phyloP scores from a whole-genome alignment of 805 yeast species.

The Candida golubevii region DNA sequence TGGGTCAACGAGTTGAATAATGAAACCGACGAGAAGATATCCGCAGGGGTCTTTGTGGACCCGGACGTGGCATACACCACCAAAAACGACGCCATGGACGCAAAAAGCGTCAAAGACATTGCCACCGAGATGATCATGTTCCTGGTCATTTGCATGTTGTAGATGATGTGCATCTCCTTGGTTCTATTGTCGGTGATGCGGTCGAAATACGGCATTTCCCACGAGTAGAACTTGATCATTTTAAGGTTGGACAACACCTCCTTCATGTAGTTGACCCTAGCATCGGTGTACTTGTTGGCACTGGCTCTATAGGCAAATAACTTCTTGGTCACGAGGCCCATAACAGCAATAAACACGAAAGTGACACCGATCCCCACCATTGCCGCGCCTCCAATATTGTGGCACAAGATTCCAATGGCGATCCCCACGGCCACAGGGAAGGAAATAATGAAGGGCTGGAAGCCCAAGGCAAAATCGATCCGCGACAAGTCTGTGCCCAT shows the following conservation, averaged over 20 bases:
- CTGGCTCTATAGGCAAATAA: constrained; percentile 52
- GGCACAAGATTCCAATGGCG: constrained; percentile 58
- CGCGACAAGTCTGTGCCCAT: constrained; percentile 81
- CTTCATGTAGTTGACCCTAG: constrained; percentile 68
- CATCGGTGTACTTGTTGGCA: constrained; percentile 68
- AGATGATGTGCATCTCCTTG: constrained; percentile 58
- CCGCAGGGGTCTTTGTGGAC: constrained; percentile 46
- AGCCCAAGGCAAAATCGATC: constrained; percentile 70
- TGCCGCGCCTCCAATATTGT: constrained; percentile 69
- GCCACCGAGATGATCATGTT: constrained; percentile 57
- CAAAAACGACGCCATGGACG: constrained; percentile 57
- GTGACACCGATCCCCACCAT: constrained; percentile 64
- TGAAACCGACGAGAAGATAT: constrained; percentile 66
- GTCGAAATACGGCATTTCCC: constrained; percentile 78
- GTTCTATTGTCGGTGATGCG: constrained; percentile 53
- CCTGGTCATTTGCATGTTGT: constrained; percentile 61
- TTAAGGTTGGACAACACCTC: constrained; percentile 78
- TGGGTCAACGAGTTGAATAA: constrained; percentile 58
- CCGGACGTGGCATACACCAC: constrained; percentile 31
- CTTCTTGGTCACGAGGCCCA: constrained; percentile 44
- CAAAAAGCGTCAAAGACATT: constrained; percentile 60
- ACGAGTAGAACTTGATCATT: constrained; percentile 80
- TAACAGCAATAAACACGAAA: constrained; percentile 44
- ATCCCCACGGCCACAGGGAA: constrained; percentile 64
- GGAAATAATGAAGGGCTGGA: constrained; percentile 58